Evolutionary conservation across 345 rosid genomes (phyloP).

Genomic region (Noccaea caerulescens): DNA sequence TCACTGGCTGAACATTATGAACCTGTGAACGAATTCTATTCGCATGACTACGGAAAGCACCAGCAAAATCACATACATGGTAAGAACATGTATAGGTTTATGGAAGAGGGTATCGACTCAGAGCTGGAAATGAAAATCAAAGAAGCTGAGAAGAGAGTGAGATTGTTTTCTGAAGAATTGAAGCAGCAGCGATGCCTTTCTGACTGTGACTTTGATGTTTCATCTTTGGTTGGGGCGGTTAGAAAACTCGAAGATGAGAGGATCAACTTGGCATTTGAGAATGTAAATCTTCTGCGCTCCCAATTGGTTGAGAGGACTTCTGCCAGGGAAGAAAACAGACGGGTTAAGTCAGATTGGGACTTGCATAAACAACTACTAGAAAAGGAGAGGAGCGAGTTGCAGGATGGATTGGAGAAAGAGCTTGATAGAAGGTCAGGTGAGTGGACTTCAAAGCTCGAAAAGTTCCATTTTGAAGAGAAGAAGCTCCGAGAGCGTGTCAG

Average conservation of each 20-base stretch:
- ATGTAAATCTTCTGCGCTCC: slow-evolving; percentile 63
- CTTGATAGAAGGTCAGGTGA: slow-evolving; percentile 94
- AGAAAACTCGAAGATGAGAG: slow-evolving; percentile 68
- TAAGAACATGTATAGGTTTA: slow-evolving; percentile 36
- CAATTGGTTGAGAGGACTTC: slow-evolving; percentile 69
- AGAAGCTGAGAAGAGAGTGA: slow-evolving; percentile 77
- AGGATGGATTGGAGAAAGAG: slow-evolving; percentile 85
- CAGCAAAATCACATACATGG: slow-evolving; percentile 44
- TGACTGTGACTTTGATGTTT: slow-evolving; percentile 61
- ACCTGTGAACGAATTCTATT: slow-evolving; percentile 41
- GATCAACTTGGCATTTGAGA: slow-evolving; percentile 74
- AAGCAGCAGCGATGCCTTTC: slow-evolving; percentile 63
- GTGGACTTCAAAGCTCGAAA: slow-evolving; percentile 88
- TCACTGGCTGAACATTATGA: slow-evolving; percentile 54
- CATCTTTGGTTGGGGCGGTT: slow-evolving; percentile 62
- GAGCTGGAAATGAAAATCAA: slow-evolving; percentile 64
- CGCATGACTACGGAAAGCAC: slow-evolving; percentile 46
- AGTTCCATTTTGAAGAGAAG: slow-evolving; percentile 79
- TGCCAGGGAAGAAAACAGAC: slow-evolving; percentile 62
- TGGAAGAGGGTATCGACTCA: slow-evolving; percentile 55
- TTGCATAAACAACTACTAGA: slow-evolving; percentile 62
- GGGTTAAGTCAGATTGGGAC: slow-evolving; percentile 62
- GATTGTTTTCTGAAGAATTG: slow-evolving; percentile 67
- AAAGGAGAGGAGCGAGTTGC: slow-evolving; percentile 80
- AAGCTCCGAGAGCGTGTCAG: slow-evolving; percentile 93